A percentile compares a stretch with the other conserved stretches of the same genome.
Evolutionary conservation across 768 basidiomycete species (phyloP).

Genomic region (Boletus reticuloceps): DNA sequence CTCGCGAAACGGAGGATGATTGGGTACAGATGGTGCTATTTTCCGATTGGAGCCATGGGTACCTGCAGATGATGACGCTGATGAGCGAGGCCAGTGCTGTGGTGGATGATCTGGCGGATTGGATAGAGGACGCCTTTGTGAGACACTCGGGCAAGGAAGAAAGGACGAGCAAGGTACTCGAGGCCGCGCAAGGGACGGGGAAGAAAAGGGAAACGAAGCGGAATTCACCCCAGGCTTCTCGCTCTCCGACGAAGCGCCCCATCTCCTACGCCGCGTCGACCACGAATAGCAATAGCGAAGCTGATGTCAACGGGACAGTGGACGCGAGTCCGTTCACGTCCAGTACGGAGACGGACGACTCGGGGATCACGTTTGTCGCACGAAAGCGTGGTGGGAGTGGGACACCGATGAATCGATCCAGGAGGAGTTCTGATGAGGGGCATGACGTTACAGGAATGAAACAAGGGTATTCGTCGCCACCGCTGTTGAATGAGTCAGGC

Average conservation of each 20-base stretch:
- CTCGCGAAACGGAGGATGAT: constrained; percentile 78
- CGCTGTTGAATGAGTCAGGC: neutral
- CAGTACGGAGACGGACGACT: constrained; percentile 68
- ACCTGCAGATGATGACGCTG: constrained; percentile 89
- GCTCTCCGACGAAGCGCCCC: constrained; percentile 23
- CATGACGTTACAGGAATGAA: constrained; percentile 13
- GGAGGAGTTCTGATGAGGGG: constrained; percentile 21
- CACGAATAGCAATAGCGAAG: constrained; percentile 2
- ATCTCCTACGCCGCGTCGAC: neutral
- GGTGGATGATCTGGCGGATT: constrained; percentile 81
- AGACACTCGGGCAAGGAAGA: constrained; percentile 30
- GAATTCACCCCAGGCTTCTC: constrained; percentile 20
- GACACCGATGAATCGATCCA: constrained; percentile 21
- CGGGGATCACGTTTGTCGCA: constrained; percentile 69
- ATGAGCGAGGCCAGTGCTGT: constrained; percentile 80
- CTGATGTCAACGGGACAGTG: constrained; percentile 7
- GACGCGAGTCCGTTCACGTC: constrained; percentile 36
- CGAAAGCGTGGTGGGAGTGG: constrained; percentile 42
- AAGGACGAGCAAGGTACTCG: constrained; percentile 17
- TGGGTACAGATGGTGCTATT: constrained; percentile 95
- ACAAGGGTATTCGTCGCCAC: constrained; percentile 16
- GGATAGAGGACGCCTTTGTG: constrained; percentile 82
- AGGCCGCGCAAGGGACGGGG: constrained; percentile 19
- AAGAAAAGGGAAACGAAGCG: constrained; percentile 25
- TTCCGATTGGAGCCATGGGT: constrained; percentile 96